Percentiles rank a stretch among this genome's conserved stretches.
These are phyloP conservation scores for Xylariaceae sp. DNA, from an alignment of 2,329 filamentous ascomycete genomes.

Conservation along the genomic window DNA sequence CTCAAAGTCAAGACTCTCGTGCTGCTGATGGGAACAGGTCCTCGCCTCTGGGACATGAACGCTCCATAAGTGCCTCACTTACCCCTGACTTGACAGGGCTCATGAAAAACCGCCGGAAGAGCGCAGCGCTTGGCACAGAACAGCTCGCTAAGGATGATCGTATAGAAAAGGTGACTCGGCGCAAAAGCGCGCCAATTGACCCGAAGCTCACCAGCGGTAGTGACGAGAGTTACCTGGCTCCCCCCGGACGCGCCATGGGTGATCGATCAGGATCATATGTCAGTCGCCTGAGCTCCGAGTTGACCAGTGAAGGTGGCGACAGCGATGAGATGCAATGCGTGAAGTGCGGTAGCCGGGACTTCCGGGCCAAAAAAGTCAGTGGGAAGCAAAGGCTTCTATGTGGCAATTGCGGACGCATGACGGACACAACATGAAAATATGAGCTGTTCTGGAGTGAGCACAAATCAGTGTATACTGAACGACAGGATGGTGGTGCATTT, in stretches of 20 bases:
- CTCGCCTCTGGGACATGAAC: constrained; percentile 7
- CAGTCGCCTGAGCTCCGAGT: constrained; percentile 56
- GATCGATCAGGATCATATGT: constrained; percentile 36
- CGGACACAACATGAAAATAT: too few relatives aligned
- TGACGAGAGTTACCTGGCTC: constrained; percentile 7
- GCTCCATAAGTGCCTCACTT: constrained; percentile 10
- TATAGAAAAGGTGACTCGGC: constrained; percentile 4
- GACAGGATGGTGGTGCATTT: too few relatives aligned
- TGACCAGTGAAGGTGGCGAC: constrained; percentile 36
- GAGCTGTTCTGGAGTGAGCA: too few relatives aligned
- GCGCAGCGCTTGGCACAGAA: constrained; percentile 6
- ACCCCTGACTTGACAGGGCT: constrained; percentile 6
- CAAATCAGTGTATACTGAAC: too few relatives aligned
- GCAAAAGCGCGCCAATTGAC: constrained; percentile 20
- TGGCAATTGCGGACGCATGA: constrained; percentile 43
- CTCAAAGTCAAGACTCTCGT: too few relatives aligned
- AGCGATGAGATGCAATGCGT: constrained; percentile 49
- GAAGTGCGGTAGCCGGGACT: constrained; percentile 57
- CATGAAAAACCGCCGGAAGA: constrained; percentile 14
- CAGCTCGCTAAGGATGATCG: not conserved
- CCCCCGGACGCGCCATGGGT: constrained; percentile 6
- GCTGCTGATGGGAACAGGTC: too few relatives aligned
- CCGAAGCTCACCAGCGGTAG: constrained; percentile 16
- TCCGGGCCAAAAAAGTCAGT: constrained; percentile 54
- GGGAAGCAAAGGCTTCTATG: constrained; percentile 58